phyloP scores from a whole-genome alignment of 2,329 filamentous ascomycete genomes.

The Microsporum audouinii region DNA sequence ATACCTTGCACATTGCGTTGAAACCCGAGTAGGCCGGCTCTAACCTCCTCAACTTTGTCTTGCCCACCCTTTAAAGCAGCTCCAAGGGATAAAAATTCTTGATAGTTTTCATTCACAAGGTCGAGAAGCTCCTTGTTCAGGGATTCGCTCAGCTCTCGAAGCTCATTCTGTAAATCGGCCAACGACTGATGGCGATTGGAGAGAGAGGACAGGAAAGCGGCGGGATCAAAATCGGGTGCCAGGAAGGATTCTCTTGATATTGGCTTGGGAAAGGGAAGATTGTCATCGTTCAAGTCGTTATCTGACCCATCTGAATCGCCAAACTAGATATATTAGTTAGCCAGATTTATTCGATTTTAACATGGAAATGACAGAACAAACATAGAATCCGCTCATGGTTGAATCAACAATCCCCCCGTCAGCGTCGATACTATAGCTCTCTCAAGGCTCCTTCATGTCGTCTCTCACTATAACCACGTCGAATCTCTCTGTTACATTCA shows the following conservation, averaged over 20 bases:
- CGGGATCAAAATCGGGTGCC: slow-evolving; percentile 61
- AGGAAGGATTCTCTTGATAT: slow-evolving; percentile 77
- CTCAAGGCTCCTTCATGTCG: slow-evolving; percentile 1
- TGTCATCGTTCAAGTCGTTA: slow-evolving; percentile 40
- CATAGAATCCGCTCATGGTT: slow-evolving; percentile 14
- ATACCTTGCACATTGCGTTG: slow-evolving; percentile 68
- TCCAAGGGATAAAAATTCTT: slow-evolving; percentile 76
- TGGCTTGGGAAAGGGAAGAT: slow-evolving; percentile 77
- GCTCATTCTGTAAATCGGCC: slow-evolving; percentile 77
- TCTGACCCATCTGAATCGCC: slow-evolving; percentile 37
- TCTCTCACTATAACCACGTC: not conserved
- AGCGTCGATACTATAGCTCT: not conserved
- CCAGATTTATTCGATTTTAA: not conserved
- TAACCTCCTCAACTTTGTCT: slow-evolving; percentile 80
- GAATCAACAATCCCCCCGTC: not conserved
- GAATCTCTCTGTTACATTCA: not conserved
- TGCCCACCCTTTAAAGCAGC: slow-evolving; percentile 74
- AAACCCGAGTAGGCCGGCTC: slow-evolving; percentile 78
- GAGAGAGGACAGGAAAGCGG: slow-evolving; percentile 70
- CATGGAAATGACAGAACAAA: not conserved
- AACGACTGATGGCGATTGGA: slow-evolving; percentile 88
- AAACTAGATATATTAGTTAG: slow-evolving; percentile 24
- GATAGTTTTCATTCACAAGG: slow-evolving; percentile 90
- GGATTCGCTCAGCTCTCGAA: slow-evolving; percentile 66
- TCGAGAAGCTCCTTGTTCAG: slow-evolving; percentile 82